phyloP scores from a whole-genome alignment of 345 rosid species.

The Stellera chamaejasme region DNA sequence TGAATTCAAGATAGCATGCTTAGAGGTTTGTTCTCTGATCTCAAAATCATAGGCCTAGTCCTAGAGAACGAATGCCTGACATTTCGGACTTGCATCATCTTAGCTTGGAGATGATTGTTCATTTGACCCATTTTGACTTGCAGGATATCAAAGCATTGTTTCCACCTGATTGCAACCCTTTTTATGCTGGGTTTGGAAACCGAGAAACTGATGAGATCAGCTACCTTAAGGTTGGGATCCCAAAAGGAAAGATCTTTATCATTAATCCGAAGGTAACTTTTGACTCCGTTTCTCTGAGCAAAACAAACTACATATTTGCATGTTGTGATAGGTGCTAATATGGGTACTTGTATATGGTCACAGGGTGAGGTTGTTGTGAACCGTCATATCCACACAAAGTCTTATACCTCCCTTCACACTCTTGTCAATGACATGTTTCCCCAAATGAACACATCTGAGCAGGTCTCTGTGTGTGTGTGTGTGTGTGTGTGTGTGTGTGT shows the following conservation, averaged over 20 bases:
- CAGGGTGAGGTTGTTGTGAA: slow-evolving; percentile 95
- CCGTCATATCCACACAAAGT: slow-evolving; percentile 70
- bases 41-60: not conserved
- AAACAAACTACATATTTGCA: not conserved
- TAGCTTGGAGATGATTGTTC: not conserved
- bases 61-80: not conserved
- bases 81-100: not conserved
- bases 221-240: slow-evolving; percentile 96
- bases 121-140: slow-evolving; percentile 5
- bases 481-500: slow-evolving; percentile 3
- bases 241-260: slow-evolving; percentile 85
- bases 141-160: slow-evolving; percentile 87
- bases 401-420: slow-evolving; percentile 69
- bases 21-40: slow-evolving; percentile 60
- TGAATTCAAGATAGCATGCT: slow-evolving; percentile 98
- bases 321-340: slow-evolving; percentile 9
- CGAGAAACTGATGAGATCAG: slow-evolving; percentile 96
- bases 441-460: slow-evolving; percentile 44
- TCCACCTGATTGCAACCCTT: slow-evolving; percentile 84
- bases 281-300: slow-evolving; percentile 2
- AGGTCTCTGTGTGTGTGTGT: slow-evolving; percentile 32
- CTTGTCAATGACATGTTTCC: slow-evolving; percentile 96
- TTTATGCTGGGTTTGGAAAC: slow-evolving; percentile 99
- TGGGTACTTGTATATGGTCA: slow-evolving; percentile 6
- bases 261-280: slow-evolving; percentile 85